phyloP scores from a whole-genome alignment of 108 stramenopile genomes.

The Chaetoceros tenuissimus region DNA sequence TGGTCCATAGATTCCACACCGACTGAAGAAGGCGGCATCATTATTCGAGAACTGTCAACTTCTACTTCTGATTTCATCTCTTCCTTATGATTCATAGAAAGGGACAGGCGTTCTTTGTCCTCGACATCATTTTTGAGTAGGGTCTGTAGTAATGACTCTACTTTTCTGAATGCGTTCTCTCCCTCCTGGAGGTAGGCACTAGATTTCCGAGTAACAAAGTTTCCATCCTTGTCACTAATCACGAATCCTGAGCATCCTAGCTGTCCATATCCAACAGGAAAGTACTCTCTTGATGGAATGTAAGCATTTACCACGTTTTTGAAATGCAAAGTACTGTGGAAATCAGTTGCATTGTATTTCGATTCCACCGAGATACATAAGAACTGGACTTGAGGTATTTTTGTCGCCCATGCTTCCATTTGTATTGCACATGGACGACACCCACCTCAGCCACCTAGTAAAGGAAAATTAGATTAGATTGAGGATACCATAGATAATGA shows the following conservation, averaged over 20 bases:
- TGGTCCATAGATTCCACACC: conserved; percentile 34
- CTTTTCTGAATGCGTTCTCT: conserved; percentile 28
- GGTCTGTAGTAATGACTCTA: conserved; percentile 18
- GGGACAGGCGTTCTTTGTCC: neutral
- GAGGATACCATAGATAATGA: conserved; percentile 2
- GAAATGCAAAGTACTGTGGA: conserved; percentile 29
- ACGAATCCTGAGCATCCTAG: conserved; percentile 48
- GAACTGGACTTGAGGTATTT: conserved; percentile 24
- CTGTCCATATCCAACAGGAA: conserved; percentile 44
- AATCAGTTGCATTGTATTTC: conserved; percentile 19
- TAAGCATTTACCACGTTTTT: conserved; percentile 16
- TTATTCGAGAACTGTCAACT: conserved; percentile 5
- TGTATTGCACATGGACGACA: conserved; percentile 53
- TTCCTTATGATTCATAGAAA: neutral
- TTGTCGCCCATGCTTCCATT: conserved; percentile 38
- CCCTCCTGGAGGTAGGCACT: conserved; percentile 32
- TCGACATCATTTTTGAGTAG: conserved; percentile 5
- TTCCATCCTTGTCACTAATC: conserved; percentile 27
- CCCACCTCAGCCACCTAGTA: conserved; percentile 57
- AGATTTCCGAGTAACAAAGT: conserved; percentile 45
- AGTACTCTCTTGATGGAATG: conserved; percentile 27
- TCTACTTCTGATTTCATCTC: conserved; percentile 5
- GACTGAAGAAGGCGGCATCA: conserved; percentile 21
- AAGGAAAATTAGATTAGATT: conserved; percentile 18
- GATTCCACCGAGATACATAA: conserved; percentile 34